These are phyloP conservation scores for Novymonas esmeraldas DNA, from an alignment of 208 protist species.

Conservation along the genomic window DNA sequence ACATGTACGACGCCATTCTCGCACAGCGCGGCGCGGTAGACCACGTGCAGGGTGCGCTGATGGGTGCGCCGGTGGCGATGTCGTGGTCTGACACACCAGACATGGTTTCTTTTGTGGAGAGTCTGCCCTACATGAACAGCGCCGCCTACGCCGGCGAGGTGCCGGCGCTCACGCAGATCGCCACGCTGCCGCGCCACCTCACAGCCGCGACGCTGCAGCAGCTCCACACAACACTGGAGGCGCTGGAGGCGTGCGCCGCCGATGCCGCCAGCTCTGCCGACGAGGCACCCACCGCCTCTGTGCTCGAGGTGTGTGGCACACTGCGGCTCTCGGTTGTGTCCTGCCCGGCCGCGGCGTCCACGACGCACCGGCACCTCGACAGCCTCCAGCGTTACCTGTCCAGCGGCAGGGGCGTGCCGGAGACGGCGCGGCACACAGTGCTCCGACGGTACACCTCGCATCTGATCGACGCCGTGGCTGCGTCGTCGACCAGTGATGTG, in stretches of 20 bases:
- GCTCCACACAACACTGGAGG: conserved; percentile 21
- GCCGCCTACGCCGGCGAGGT: conserved; percentile 29
- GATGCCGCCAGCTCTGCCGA: too few relatives aligned
- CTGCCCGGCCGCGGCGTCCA: neutral
- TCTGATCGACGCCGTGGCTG: neutral
- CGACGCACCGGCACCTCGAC: conserved; percentile 2
- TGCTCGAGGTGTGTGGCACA: conserved; percentile 13
- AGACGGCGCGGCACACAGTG: conserved; percentile 3
- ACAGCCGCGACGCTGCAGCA: conserved; percentile 19
- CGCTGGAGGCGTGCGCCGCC: conserved; percentile 18
- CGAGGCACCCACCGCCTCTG: neutral
- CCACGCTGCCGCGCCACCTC: conserved; percentile 22
- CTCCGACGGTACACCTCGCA: conserved; percentile 17
- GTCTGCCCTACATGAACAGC: conserved; percentile 28
- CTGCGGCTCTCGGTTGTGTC: conserved; percentile 20
- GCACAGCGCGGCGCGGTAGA: conserved; percentile 30
- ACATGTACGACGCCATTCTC: conserved; percentile 63
- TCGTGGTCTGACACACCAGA: conserved; percentile 5
- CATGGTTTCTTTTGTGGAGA: conserved; percentile 26
- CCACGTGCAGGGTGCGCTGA: conserved; percentile 20
- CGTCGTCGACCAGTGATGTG: neutral
- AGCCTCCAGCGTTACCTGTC: conserved; percentile 13
- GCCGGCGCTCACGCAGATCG: conserved; percentile 29
- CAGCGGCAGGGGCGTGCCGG: neutral
- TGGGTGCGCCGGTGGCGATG: conserved; percentile 15